phyloP scores from a whole-genome alignment of 352 stramenopile species.

The Peronospora belbahrii region DNA sequence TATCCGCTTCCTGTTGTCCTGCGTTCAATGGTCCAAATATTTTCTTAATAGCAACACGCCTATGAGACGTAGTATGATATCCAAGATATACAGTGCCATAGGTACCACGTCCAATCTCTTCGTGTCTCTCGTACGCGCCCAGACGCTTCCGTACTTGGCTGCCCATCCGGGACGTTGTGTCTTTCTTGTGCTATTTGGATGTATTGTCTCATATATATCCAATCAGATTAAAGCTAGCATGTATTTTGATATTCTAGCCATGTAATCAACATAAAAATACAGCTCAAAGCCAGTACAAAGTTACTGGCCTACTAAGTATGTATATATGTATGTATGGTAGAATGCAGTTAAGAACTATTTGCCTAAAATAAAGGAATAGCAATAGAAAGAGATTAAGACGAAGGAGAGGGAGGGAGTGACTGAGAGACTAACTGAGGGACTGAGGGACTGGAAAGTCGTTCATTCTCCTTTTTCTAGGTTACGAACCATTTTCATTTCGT shows the following conservation, averaged over 20 bases:
- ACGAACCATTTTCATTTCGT: too few species aligned
- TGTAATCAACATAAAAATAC: not conserved
- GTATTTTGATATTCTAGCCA: too few species aligned
- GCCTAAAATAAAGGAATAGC: too few species aligned
- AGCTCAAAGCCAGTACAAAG: conserved; percentile 1
- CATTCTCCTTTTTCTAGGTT: too few species aligned
- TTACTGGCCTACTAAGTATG: too few species aligned
- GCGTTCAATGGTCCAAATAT: conserved; percentile 33
- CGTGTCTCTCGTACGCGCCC: conserved; percentile 58
- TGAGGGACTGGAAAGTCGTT: too few species aligned
- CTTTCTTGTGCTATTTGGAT: too few species aligned
- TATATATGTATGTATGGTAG: too few species aligned
- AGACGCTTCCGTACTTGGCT: conserved; percentile 37
- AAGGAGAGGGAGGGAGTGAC: conserved; percentile 12
- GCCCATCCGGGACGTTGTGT: too few species aligned
- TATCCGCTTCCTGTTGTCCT: conserved; percentile 40
- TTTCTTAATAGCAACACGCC: conserved; percentile 72
- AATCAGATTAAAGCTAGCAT: not conserved
- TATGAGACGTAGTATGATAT: conserved; percentile 26
- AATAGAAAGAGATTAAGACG: conserved; percentile 9
- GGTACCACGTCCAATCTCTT: conserved; percentile 73
- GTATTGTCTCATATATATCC: too few species aligned
- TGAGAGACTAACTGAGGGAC: too few species aligned
- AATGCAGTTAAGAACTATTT: too few species aligned
- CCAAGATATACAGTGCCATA: conserved; percentile 74